Evolutionary conservation across 164 flowering plant species (phyloP).

Genomic region (Chimonanthus salicifolius): DNA sequence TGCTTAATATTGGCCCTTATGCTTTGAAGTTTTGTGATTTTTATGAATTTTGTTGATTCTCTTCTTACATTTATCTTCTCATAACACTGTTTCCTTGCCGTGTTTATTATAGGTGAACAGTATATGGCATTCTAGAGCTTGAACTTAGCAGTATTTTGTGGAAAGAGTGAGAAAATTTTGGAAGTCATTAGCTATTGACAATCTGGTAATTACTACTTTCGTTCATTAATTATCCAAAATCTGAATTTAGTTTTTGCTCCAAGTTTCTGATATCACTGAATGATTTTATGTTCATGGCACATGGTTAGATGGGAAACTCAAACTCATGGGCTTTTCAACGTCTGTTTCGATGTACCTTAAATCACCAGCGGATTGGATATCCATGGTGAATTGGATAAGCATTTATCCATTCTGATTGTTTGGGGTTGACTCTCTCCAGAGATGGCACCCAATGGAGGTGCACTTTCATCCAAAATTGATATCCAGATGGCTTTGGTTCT

Average conservation of each 20-base stretch:
- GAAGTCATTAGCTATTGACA: neutral
- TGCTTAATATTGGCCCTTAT: neutral
- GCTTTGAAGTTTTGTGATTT: neutral
- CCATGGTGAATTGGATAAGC: neutral
- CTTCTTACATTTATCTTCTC: neutral
- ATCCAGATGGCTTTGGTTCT: too few relatives aligned
- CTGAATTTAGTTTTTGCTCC: too few relatives aligned
- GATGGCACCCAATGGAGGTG: neutral
- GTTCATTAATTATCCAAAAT: neutral
- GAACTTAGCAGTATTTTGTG: neutral
- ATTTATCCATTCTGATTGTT: neutral
- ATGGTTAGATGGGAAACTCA: too few relatives aligned
- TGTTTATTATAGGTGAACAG: neutral
- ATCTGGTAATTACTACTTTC: neutral
- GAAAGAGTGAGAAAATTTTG: neutral
- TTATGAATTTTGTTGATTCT: too few relatives aligned
- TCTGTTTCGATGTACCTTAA: neutral
- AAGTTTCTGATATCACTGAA: neutral
- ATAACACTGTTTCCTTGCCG: neutral
- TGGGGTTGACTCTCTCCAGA: neutral
- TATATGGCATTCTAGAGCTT: neutral
- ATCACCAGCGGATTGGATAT: neutral
- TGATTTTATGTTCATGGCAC: too few relatives aligned
- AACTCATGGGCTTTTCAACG: neutral
- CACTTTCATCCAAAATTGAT: neutral